These are phyloP conservation scores for Polygonum maritimum DNA, from an alignment of 148 eudicot genomes.

Conservation along the genomic window DNA sequence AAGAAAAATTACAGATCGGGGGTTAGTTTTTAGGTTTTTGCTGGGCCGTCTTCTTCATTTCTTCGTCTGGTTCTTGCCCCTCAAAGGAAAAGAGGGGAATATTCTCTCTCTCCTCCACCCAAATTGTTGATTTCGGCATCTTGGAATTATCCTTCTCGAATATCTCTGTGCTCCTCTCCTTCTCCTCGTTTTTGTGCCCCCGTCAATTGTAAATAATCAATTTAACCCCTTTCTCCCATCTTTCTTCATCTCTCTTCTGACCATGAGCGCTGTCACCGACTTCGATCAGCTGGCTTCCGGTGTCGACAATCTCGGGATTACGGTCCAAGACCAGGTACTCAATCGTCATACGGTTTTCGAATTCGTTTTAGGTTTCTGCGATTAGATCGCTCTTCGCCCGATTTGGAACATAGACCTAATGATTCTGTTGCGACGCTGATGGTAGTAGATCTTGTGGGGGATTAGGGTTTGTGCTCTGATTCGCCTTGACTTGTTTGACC, in stretches of 20 bases:
- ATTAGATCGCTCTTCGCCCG: background rate
- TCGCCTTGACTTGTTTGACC: background rate
- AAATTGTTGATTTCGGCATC: background rate
- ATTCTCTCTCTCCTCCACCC: conserved; percentile 7
- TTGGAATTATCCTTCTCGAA: conserved; percentile 8
- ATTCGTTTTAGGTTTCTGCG: background rate
- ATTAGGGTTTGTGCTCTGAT: background rate
- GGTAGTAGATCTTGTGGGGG: background rate
- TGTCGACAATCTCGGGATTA: background rate
- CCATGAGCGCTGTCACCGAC: conserved; percentile 11
- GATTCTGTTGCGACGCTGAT: background rate
- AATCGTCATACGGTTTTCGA: background rate
- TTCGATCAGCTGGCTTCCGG: background rate
- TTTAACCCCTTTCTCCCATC: conserved; percentile 1
- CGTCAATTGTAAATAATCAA: background rate
- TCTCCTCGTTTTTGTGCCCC: background rate
- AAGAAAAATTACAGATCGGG: background rate
- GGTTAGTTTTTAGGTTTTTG: background rate
- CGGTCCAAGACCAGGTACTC: conserved; percentile 6
- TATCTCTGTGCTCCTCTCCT: conserved; percentile 7
- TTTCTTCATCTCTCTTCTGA: background rate
- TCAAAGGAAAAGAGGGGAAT: conserved; percentile 6
- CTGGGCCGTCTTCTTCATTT: background rate
- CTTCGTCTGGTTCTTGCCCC: conserved; percentile 1
- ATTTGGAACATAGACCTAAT: background rate